Base-by-base conservation (phyloP, 768 basidiomycete genomes). In the Gautieria morchelliformis region DNA sequence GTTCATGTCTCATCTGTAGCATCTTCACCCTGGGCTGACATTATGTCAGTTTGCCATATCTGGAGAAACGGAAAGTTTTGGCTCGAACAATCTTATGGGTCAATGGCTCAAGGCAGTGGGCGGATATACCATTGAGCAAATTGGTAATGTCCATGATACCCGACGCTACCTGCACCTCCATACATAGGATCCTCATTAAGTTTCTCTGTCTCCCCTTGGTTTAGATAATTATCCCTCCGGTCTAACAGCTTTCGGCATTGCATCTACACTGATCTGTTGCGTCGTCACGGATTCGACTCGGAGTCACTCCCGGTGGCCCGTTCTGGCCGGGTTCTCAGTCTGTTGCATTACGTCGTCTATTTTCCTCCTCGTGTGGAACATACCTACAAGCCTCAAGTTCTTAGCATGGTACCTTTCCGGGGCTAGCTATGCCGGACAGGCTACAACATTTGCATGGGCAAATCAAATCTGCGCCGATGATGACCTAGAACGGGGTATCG, bases 401-500 rank as follows among this genome's bases (percentile, higher is more conserved):
- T 86, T 88, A 61, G 88, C 85, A 4, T 89, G 85, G 64, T 87
- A 82, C 65, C 63, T 81, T 10, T 77, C 80, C 5, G 84, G 85
- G 1, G 82, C 84, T 15, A 80, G 84, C 6, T 89, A 84, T 64
- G 77, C 85, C 0, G 85, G 87, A 10, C 88, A 89, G 65, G 88
- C 85, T 6, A 81, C 80, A 17, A 89, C 85, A 24, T 88, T 89
- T 63, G 82, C 83, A 78, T 88, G 88, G 87, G 85, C 86, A n/a
- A 89, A 89, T 66, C 83, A 86, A 64, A 78, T 86, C 52, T 84
- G 83, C 58, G 77, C 80, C 27, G 81, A 86, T 61, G 84, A 89
- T 67, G 75, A 83, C 63, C 80, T 83, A 65, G 83, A 86, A 63
- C 78, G 86, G 45, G 79, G 74, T 5, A 71, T 89, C 41, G 84